phyloP scores from a whole-genome alignment of 1,139 yeast species.

The Zygoascus hellenicus region DNA sequence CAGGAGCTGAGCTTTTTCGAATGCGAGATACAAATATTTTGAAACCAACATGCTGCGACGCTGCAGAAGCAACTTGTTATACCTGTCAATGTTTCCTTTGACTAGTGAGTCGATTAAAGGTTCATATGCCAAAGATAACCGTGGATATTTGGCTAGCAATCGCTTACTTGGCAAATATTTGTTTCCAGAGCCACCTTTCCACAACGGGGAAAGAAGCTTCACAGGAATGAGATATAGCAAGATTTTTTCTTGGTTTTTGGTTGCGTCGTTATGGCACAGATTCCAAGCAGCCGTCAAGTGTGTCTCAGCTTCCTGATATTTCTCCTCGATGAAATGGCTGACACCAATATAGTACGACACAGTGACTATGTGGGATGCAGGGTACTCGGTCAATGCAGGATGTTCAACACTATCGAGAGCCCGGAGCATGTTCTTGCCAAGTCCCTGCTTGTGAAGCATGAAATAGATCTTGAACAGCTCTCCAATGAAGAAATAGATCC shows the following conservation, averaged over 20 bases:
- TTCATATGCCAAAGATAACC: conserved; percentile 42
- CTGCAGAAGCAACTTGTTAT: conserved; percentile 41
- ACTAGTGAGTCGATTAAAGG: conserved; percentile 47
- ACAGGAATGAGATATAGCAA: conserved; percentile 37
- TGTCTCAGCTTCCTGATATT: conserved; percentile 46
- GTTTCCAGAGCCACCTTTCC: background rate
- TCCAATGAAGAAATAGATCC: conserved; percentile 69
- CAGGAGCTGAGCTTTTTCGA: conserved; percentile 48
- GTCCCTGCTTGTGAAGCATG: conserved; percentile 51
- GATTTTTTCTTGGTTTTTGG: conserved; percentile 35
- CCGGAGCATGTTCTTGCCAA: conserved; percentile 73
- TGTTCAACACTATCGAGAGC: conserved; percentile 57
- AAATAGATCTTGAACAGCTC: conserved; percentile 69
- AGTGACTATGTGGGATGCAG: conserved; percentile 50
- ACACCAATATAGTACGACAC: conserved; percentile 65
- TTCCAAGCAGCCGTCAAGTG: conserved; percentile 47
- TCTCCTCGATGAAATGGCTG: conserved; percentile 56
- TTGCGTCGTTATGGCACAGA: conserved; percentile 30
- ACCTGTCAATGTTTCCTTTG: conserved; percentile 51
- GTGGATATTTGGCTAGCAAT: conserved; percentile 45
- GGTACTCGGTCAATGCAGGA: conserved; percentile 43
- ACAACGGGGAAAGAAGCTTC: conserved; percentile 24
- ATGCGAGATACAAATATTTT: conserved; percentile 57
- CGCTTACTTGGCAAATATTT: conserved; percentile 35
- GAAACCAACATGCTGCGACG: conserved; percentile 50